These are phyloP conservation scores for Athelia sp. DNA, from an alignment of 1,284 basidiomycete genomes.

Conservation along the genomic window DNA sequence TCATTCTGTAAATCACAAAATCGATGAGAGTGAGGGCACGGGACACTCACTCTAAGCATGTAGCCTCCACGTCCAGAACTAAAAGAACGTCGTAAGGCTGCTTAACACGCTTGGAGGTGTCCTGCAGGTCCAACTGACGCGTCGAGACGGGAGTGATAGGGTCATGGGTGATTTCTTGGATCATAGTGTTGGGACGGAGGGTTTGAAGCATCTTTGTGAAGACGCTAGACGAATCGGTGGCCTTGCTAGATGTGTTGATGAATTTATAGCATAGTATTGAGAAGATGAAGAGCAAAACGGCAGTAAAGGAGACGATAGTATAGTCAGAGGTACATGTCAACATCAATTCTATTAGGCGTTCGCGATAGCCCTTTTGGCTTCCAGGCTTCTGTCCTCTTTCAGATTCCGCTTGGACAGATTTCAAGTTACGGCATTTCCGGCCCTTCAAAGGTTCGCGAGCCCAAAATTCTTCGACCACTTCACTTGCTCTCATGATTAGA, in stretches of 20 bases:
- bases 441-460: no score
- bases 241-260: not conserved
- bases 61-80: conserved; percentile 88
- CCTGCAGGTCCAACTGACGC: not conserved
- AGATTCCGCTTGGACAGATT: no score
- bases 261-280: no score
- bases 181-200: conserved; percentile 6
- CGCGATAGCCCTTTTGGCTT: no score
- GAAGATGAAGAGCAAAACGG: no score
- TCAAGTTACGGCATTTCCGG: no score
- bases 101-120: conserved; percentile 18
- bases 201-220: conserved; percentile 9
- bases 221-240: conserved; percentile 13
- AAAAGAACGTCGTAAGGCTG: conserved; percentile 71
- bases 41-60: conserved; percentile 55
- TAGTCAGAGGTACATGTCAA: no score
- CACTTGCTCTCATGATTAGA: conserved; percentile 17
- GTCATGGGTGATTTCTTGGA: not conserved
- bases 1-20: not conserved
- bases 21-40: not conserved
- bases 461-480: no score
- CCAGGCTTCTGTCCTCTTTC: no score
- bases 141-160: conserved; percentile 2
- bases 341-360: no score
- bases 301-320: no score